These are phyloP conservation scores for Croton setiger DNA, from an alignment of 441 rosid species.

Conservation along the genomic window DNA sequence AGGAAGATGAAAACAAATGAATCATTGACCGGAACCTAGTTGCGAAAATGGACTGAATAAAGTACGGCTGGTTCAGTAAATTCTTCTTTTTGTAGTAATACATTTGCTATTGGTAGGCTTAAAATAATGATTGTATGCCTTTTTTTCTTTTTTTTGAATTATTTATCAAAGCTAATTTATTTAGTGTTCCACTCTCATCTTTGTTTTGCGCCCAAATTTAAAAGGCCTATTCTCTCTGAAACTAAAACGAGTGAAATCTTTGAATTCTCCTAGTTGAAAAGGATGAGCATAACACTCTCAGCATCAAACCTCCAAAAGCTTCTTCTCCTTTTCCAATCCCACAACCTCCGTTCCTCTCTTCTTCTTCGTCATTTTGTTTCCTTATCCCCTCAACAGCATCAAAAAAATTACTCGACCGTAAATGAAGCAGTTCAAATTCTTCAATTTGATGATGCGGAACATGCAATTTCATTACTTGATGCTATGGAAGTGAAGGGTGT, in stretches of 20 bases:
- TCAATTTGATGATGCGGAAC: conserved; percentile 31
- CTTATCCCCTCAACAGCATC: conserved; percentile 9
- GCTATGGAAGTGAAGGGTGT: too few relatives aligned
- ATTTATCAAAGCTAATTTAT: not conserved
- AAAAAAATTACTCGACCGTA: conserved; percentile 24
- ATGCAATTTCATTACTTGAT: conserved; percentile 44
- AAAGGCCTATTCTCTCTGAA: not conserved
- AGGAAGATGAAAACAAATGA: conserved; percentile 30
- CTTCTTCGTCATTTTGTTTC: conserved; percentile 23
- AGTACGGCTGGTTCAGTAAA: not conserved
- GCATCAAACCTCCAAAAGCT: conserved; percentile 28
- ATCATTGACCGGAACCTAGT: not conserved
- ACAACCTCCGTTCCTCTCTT: not conserved
- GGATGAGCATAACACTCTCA: conserved; percentile 20
- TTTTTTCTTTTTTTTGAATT: too few relatives aligned
- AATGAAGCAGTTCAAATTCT: conserved; percentile 37
- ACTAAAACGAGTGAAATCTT: not conserved
- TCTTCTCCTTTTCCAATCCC: conserved; percentile 19
- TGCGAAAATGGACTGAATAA: not conserved
- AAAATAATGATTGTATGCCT: not conserved
- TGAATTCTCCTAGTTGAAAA: not conserved
- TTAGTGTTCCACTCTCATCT: too few relatives aligned
- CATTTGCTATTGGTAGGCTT: too few relatives aligned
- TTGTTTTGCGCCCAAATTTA: too few relatives aligned
- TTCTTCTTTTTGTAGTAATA: not conserved